Evolutionary conservation across 2,329 filamentous ascomycete species (phyloP).

Genomic region (Neospermospora avenae): DNA sequence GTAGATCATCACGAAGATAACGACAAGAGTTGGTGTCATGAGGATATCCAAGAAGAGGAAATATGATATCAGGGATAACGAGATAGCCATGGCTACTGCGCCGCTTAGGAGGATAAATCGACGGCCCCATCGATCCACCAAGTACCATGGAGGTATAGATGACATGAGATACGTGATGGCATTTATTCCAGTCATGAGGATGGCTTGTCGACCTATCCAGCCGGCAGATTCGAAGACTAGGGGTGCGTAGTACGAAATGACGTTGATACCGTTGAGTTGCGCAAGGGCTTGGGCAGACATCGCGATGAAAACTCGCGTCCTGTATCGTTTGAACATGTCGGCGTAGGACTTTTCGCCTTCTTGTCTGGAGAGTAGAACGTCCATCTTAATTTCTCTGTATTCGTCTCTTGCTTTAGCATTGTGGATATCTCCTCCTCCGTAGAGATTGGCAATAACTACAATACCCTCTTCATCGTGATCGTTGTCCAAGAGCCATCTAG

Average conservation of each 20-base stretch:
- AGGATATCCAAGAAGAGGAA: slow-evolving; percentile 85
- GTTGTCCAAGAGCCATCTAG: slow-evolving; percentile 92
- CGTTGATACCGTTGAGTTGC: slow-evolving; percentile 98
- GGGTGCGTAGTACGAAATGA: slow-evolving; percentile 98
- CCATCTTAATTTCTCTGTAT: slow-evolving; percentile 98
- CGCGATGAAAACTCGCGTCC: slow-evolving; percentile 91
- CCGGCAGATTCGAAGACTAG: slow-evolving; percentile 95
- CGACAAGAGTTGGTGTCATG: slow-evolving; percentile 78
- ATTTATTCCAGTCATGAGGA: slow-evolving; percentile 97
- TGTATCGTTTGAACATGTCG: slow-evolving; percentile 95
- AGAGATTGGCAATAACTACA: slow-evolving; percentile 95
- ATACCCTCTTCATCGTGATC: slow-evolving; percentile 98
- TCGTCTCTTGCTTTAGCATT: slow-evolving; percentile 89
- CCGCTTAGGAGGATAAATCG: slow-evolving; percentile 86
- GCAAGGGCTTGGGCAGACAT: slow-evolving; percentile 97
- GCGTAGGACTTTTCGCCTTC: slow-evolving; percentile 88
- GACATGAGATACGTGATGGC: slow-evolving; percentile 86
- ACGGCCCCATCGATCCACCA: slow-evolving; percentile 89
- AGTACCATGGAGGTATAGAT: slow-evolving; percentile 94
- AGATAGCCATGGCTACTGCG: slow-evolving; percentile 83
- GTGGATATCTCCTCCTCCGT: slow-evolving; percentile 93
- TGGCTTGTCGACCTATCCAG: slow-evolving; percentile 86
- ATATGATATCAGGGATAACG: slow-evolving; percentile 87
- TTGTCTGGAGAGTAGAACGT: slow-evolving; percentile 86
- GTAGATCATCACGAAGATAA: slow-evolving; percentile 96